Evolutionary conservation across 768 basidiomycete genomes (phyloP).

Genomic region (Termitomyces sp.): DNA sequence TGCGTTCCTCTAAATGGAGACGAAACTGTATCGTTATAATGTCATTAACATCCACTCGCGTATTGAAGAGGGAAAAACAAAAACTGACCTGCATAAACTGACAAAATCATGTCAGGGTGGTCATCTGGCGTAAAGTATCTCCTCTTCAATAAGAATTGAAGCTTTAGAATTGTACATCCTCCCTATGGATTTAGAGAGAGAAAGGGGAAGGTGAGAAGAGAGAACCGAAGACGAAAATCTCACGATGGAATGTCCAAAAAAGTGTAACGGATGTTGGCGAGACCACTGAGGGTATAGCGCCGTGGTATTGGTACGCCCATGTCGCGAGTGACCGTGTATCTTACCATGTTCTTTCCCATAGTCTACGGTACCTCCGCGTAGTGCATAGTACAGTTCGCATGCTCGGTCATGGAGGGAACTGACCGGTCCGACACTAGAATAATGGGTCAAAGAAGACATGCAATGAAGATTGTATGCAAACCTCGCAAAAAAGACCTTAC

Average conservation of each 20-base stretch:
- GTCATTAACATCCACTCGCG: background rate
- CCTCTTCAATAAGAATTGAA: background rate
- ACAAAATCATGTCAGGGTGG: conserved; percentile 1
- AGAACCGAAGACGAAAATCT: background rate
- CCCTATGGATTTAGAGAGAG: background rate
- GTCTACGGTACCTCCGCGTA: background rate
- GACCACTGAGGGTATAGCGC: background rate
- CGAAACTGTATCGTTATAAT: background rate
- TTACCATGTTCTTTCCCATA: conserved; percentile 1
- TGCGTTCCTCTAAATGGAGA: background rate
- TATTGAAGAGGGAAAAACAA: background rate
- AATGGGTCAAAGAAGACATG: background rate
- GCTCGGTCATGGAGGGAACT: background rate
- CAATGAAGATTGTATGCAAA: background rate
- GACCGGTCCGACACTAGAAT: background rate
- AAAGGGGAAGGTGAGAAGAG: background rate
- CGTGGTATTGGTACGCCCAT: background rate
- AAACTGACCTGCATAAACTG: background rate
- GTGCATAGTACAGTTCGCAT: background rate
- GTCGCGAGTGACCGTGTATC: background rate
- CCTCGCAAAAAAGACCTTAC: conserved; percentile 13
- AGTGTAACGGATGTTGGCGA: background rate
- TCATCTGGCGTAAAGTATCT: background rate
- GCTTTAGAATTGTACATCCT: background rate
- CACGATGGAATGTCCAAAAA: background rate